Evolutionary conservation across 139 green algal genomes (phyloP), one percentile per base, ranked within the genome.

Genomic region (Chloropicon primus): DNA sequence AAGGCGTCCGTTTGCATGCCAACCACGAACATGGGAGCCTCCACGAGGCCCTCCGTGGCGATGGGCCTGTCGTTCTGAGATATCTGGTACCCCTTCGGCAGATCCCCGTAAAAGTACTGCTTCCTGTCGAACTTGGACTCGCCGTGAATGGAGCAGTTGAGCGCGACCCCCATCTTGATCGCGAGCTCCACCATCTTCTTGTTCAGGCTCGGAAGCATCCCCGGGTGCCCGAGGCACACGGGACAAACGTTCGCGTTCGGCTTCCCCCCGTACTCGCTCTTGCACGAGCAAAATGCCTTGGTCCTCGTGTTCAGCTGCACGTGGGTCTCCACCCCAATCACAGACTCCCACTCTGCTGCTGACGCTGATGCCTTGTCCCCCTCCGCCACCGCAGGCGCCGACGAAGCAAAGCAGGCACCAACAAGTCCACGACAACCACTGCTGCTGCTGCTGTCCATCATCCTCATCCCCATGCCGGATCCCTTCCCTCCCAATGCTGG

Each of bases 31-130:
- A 17, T 62, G 1, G 2, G 28, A 25, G 26, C 27, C 21, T 26
- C 24, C 53, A 29, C 23, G 21, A 28, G 41, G 1, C 93, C 90
- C n/a, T 78, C 26, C 22, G 80, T 27, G 2, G 25, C 82, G 28
- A 89, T 74, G 0, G 95, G 95, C 26, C 90, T 81, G 77, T 99
- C 93, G 76, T 96, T 97, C 86, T 99, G 95, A 26, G 85, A 89
- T 74, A 98, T 97, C 81, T 97, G 94, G 87, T 98, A 98, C 0
- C 80, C 78, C 78, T 84, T 84, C 17, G 94, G 94, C 73, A 99
- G 82, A 85, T 99, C 95, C 23, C 93, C 83, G 77, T 99, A 99
- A 80, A 99, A 99, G 89, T 99, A 99, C 84, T 99, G 94, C 86
- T 99, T 99, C 76, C 95, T 87, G 87, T 98, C 95, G 88, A 99